Conservation (phyloP, 129 eudicot species). For the Chrysanthemum seticuspe region DNA sequence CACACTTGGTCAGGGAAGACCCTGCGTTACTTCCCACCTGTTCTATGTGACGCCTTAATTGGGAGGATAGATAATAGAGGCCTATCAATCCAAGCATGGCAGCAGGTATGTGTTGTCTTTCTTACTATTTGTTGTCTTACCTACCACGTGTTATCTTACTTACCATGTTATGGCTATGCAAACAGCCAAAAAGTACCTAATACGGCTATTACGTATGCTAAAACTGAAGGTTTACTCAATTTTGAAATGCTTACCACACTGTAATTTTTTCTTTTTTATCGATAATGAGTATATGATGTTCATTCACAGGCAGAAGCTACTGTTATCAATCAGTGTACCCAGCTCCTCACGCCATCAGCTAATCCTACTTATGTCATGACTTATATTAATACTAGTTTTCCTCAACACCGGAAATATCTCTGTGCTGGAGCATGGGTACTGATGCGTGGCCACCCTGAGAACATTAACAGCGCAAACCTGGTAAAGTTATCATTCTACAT, state of each 20-base stretch:
- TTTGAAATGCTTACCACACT: too few relatives aligned
- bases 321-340: conserved; percentile 88
- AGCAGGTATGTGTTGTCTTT: conserved; percentile 48
- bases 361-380: conserved; percentile 85
- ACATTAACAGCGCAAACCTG: conserved; percentile 78
- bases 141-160: too few relatives aligned
- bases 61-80: conserved; percentile 80
- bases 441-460: conserved; percentile 91
- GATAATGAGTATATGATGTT: neutral
- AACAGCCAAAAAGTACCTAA: too few relatives aligned
- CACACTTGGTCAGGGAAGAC: conserved; percentile 98
- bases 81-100: conserved; percentile 86
- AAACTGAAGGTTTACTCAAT: too few relatives aligned
- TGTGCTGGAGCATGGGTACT: conserved; percentile 99
- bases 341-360: conserved; percentile 83
- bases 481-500: conserved; percentile 36
- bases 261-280: conserved; percentile 2
- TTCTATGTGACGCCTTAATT: conserved; percentile 65
- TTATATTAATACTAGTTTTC: conserved; percentile 75
- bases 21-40: conserved; percentile 80
- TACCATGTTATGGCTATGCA: too few relatives aligned
- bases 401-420: conserved; percentile 76
- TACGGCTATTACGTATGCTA: too few relatives aligned
- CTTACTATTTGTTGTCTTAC: neutral
- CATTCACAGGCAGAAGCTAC: conserved; percentile 85